A percentile compares a stretch with the other conserved stretches of the same genome.
These are phyloP conservation scores for Xylaria sp. DNA, from an alignment of 2,329 filamentous ascomycete species.

Conservation along the genomic window DNA sequence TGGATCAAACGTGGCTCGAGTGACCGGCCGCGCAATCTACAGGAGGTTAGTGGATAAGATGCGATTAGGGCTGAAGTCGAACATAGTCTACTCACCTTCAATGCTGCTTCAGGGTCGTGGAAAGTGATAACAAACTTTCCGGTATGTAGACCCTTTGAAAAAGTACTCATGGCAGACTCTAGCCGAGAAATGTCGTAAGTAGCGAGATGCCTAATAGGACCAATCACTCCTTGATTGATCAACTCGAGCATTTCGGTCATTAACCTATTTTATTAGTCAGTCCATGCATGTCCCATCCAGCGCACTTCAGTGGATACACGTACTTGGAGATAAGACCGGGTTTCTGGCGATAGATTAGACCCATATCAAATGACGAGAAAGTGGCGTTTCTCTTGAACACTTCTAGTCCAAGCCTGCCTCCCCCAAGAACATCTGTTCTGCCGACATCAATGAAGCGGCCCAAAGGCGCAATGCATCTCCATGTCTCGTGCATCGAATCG, in stretches of 20 bases:
- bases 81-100: conserved; percentile 6
- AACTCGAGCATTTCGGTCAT: conserved; percentile 12
- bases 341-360: no score
- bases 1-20: neutral
- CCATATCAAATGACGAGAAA: no score
- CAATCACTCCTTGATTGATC: neutral
- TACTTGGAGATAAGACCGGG: no score
- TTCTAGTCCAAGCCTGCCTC: no score
- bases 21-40: neutral
- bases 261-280: conserved; percentile 1
- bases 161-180: conserved; percentile 5
- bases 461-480: no score
- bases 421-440: no score
- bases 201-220: neutral
- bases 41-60: neutral
- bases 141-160: conserved; percentile 19
- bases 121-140: conserved; percentile 24
- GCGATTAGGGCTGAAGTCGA: conserved; percentile 16
- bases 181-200: conserved; percentile 20
- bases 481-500: no score
- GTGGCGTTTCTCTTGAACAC: no score
- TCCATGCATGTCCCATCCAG: no score
- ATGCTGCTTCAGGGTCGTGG: neutral
- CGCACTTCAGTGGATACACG: no score
- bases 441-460: no score